These are phyloP conservation scores for Oryza meridionalis DNA, from an alignment of 176 grass and related monocot species.

Conservation along the genomic window DNA sequence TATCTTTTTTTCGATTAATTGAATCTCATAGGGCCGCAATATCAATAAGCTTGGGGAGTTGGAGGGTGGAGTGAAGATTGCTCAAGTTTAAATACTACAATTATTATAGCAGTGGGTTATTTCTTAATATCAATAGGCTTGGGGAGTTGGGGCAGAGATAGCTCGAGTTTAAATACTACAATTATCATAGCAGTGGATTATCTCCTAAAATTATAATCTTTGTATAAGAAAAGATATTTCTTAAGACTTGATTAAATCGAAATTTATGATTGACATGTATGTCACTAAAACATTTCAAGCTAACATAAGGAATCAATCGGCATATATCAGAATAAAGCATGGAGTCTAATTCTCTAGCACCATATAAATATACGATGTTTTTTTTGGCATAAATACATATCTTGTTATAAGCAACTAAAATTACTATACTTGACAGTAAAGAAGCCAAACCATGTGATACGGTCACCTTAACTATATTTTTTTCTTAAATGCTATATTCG, in stretches of 20 bases:
- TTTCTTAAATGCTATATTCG: too few species aligned
- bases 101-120: too few species aligned
- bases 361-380: background rate
- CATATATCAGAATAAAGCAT: background rate
- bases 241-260: background rate
- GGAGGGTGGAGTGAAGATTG: too few species aligned
- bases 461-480: background rate
- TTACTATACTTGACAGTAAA: background rate
- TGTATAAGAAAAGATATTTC: background rate
- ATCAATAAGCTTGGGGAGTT: too few species aligned
- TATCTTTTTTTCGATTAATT: too few species aligned
- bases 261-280: background rate
- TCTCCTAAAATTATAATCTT: background rate
- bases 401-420: background rate
- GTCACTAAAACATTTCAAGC: background rate
- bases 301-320: too few species aligned
- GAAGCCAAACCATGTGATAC: slow-evolving; percentile 22
- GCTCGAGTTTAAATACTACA: too few species aligned
- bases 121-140: too few species aligned
- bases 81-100: too few species aligned
- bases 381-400: background rate
- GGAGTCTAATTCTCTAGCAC: background rate
- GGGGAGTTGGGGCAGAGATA: too few species aligned
- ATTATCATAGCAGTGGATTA: too few species aligned
- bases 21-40: too few species aligned